Evolutionary conservation across 345 rosid genomes (phyloP), one percentile per base, ranked within the genome.

Genomic region (Pistacia vera): DNA sequence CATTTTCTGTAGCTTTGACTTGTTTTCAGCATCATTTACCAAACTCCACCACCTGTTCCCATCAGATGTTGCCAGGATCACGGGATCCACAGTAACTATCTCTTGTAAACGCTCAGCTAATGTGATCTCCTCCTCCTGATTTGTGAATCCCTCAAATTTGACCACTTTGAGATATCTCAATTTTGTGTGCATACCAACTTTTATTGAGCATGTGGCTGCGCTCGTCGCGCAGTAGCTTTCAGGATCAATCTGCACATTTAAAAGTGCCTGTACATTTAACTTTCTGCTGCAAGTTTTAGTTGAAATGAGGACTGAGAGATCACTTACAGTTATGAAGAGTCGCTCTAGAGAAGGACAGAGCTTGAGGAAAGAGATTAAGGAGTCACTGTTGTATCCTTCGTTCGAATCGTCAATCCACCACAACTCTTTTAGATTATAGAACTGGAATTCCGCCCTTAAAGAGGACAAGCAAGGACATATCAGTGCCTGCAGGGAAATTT

Each of bases 401-500:
- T 68, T 51, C 13, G 77, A 80, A 77, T 74, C 70, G 61, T 91
- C 95, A 3, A 88, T 86, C 95, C 95, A 91, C 84, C 85, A 71
- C 65, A 91, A 14, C 70, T 88, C 93, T 63, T 84, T 86, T 68
- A 91, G 68, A 20, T 78, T 82, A 74, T 86, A 91, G 77, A 91
- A 88, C 48, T 83, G 89, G 59, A 89, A 89, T 28, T 84, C 83
- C 63, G 85, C 68, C 74, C 59, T 68, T 30, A 83, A 80, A 22
- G 79, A 77, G 22, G 90, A 82, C 16, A 91, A 62, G 4, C 85
- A 83, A 28, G 85, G 89, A 75, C 70, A 70, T 17, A 91, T 77
- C 55, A 89, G 58, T 44, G 80, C 89, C 90, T 91, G 85, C 74
- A 80, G 59, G 52, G 75, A 38, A 49, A 38, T 62, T 20, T 35